phyloP scores from a whole-genome alignment of 108 stramenopile species.

The Skeletonema grethae region DNA sequence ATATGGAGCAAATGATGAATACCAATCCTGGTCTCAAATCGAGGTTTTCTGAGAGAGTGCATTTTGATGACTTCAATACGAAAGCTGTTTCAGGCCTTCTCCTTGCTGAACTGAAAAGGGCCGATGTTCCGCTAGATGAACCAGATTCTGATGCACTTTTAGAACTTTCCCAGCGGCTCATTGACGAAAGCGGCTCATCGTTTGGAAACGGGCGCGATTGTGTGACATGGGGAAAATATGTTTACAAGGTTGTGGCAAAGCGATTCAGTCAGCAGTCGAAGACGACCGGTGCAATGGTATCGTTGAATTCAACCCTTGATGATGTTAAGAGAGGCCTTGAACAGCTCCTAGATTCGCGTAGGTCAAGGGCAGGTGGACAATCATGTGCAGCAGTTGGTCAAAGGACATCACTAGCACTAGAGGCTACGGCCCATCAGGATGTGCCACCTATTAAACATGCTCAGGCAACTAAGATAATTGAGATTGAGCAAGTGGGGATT shows the following conservation, averaged over 20 bases:
- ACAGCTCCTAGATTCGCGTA: neutral
- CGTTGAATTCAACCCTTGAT: neutral
- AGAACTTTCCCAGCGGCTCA: neutral
- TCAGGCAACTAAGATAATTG: neutral
- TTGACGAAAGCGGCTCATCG: neutral
- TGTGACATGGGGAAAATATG: neutral
- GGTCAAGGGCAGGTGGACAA: neutral
- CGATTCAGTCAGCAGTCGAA: neutral
- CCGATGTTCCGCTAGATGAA: neutral
- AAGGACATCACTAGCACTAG: neutral
- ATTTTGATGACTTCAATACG: constrained; percentile 36
- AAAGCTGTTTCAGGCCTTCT: neutral
- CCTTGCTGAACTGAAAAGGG: neutral
- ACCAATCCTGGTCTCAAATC: constrained; percentile 79
- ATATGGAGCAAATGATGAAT: constrained; percentile 68
- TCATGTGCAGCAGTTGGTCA: neutral
- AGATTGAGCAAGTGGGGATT: neutral
- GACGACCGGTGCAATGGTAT: neutral
- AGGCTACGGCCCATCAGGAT: neutral
- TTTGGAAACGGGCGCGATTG: constrained; percentile 1
- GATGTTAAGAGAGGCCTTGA: neutral
- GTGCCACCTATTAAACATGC: neutral
- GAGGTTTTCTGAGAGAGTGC: constrained; percentile 41
- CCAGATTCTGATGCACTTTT: neutral
- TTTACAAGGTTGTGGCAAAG: constrained; percentile 4